Base-by-base conservation (phyloP, 192 early-diverging fungal genomes). In the Gorgonomyces haynaldii region DNA sequence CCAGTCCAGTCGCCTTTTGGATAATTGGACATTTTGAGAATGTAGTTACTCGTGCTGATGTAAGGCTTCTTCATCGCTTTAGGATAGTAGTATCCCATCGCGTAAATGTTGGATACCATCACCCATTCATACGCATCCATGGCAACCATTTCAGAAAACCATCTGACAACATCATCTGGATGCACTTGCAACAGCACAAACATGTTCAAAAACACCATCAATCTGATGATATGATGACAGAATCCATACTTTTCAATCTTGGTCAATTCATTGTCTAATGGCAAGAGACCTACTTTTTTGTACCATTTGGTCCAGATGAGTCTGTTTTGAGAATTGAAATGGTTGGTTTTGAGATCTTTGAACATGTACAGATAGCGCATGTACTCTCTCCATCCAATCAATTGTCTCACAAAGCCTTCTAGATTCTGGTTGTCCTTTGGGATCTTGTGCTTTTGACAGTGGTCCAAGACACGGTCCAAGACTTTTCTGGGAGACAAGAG, bases 11-110 rank as follows among this genome's bases (percentile, higher is more conserved):
- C 20, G 6, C 39, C 39, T 41, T 41, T 41, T 22, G 8, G 13
- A 41, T 41, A 41, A 22, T 41, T 22, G 39, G 39, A 41, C 39
- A 41, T 41, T 41, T 41, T 41, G 4, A 41, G 13, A 17, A 41
- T 23, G 13, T 41, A 41, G 3, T 17, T 22, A 8, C 19, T 22
- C 1, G 39, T 17, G 13, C 20, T 22, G 4, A 41, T 8, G 13
- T 41, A 41, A 4, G 39, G 39, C 13, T 41, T 41, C 24, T 41
- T 17, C 39, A 41, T 41, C 20, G 24, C 20, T 4, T 22, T 2
- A 2, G 39, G 20, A 22, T 41, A 17, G 24, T 41, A 41, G 21
- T 41, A 41, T 16, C 39, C 39, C 39, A 41, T 41, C 3, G 39
- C 16, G 13, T 8, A 17, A 41, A 41, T 41, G 13, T 41, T 41